phyloP scores from a whole-genome alignment of 768 basidiomycete genomes.

The Hortiboletus campestris region DNA sequence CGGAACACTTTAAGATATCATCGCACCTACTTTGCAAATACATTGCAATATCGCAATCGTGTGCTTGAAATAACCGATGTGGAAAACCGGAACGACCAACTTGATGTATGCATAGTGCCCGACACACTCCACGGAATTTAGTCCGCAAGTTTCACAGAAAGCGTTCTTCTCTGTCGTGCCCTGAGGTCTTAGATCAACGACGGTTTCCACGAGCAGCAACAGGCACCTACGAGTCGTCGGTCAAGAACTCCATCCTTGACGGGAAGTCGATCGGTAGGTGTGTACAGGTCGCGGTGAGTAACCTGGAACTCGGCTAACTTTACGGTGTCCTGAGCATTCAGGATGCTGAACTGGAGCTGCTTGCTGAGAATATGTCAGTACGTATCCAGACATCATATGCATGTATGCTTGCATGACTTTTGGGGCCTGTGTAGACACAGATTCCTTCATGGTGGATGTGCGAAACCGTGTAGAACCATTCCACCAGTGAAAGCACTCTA shows the following conservation, averaged over 20 bases:
- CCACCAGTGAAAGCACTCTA: too few species aligned
- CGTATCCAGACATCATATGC: background rate
- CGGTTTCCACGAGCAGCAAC: background rate
- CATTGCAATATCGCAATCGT: constrained; percentile 90
- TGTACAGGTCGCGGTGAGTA: constrained; percentile 89
- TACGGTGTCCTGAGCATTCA: constrained; percentile 94
- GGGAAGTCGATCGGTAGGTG: constrained; percentile 75
- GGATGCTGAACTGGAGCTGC: constrained; percentile 91
- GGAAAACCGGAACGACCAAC: constrained; percentile 93
- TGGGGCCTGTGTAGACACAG: constrained; percentile 73
- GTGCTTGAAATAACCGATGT: constrained; percentile 98
- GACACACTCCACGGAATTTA: constrained; percentile 89
- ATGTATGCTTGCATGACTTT: constrained; percentile 68
- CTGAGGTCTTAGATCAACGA: constrained; percentile 38
- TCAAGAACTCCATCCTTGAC: constrained; percentile 93
- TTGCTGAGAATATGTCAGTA: constrained; percentile 54
- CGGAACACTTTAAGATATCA: background rate
- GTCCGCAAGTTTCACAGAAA: constrained; percentile 93
- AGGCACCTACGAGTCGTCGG: constrained; percentile 69
- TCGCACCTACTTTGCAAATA: constrained; percentile 80
- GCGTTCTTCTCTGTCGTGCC: constrained; percentile 93
- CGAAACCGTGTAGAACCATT: background rate
- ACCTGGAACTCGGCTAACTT: constrained; percentile 96
- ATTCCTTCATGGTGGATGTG: constrained; percentile 60
- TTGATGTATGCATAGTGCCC: constrained; percentile 99